Base-by-base conservation (phyloP, 495 filamentous ascomycete genomes). In the Emericellopsis terricola region DNA sequence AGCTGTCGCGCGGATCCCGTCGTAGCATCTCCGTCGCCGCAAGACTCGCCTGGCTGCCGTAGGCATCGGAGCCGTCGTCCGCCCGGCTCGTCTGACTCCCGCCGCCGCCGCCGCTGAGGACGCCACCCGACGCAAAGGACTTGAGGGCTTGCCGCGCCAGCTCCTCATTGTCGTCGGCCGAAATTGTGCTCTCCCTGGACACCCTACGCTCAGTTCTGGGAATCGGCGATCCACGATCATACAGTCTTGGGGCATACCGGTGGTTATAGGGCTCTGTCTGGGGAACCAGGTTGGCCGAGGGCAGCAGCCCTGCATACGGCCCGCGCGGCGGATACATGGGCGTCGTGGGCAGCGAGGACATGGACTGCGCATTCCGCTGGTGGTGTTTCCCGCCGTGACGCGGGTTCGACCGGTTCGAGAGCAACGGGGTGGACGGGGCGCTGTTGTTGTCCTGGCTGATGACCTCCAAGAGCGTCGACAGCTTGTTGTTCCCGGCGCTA, bases 161-260 rank as follows among this genome's bases (percentile, higher is more conserved):
- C 13, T 71, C 68, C 29, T 79, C 77, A 15, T 69, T 68, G 36
- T 87, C 81, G 3, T 79, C 76, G 13, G 73, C 82, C 0, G 85
- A 92, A 32, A 94, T 86, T 4, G 85, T 94, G 57, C 80, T 89
- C 43, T 93, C 83, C 30, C 80, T n/a, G n/a, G n/a, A n/a, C n/a
- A n/a, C n/a, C n/a, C n/a, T n/a, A n/a, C n/a, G n/a, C n/a, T n/a
- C n/a, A n/a, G n/a, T n/a, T n/a, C n/a, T n/a, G n/a, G n/a, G n/a
- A n/a, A n/a, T n/a, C n/a, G n/a, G n/a, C n/a, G n/a, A n/a, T n/a
- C n/a, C n/a, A n/a, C n/a, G 43, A 46, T 38, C 41, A 47, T 49
- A 42, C 35, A 41, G 38, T 38, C 38, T 23, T 18, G 41, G 46
- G 11, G 39, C 36, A 29, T 49, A 48, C 30, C 48, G 51, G 29